These are phyloP conservation scores for Parietaria judaica DNA, from an alignment of 306 rosid species.

Conservation along the genomic window DNA sequence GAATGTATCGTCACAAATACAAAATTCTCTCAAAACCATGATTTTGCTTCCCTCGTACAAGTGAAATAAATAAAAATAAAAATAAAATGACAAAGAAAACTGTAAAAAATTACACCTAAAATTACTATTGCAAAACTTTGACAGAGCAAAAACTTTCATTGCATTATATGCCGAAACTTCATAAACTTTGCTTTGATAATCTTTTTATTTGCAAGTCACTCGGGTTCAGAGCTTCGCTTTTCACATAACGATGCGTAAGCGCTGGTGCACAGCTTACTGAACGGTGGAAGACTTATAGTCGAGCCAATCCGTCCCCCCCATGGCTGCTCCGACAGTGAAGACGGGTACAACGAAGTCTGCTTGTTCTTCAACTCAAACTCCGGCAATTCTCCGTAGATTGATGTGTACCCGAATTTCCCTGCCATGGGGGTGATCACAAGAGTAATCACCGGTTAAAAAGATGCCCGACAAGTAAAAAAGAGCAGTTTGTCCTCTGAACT, in stretches of 20 bases:
- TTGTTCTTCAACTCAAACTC: slow-evolving; percentile 41
- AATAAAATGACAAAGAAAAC: too few relatives aligned
- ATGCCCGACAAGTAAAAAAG: too few relatives aligned
- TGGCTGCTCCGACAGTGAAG: slow-evolving; percentile 62
- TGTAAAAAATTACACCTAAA: neutral
- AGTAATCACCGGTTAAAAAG: neutral
- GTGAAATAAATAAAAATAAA: neutral
- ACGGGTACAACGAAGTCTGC: slow-evolving; percentile 24
- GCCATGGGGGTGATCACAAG: slow-evolving; percentile 18
- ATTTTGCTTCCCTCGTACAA: neutral
- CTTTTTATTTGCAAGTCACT: slow-evolving; percentile 24
- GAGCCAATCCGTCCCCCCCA: slow-evolving; percentile 86
- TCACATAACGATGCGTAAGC: slow-evolving; percentile 66
- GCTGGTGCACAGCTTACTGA: slow-evolving; percentile 66
- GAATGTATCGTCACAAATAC: neutral
- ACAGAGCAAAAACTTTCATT: too few relatives aligned
- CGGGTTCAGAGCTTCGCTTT: slow-evolving; percentile 37
- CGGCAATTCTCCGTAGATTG: slow-evolving; percentile 72
- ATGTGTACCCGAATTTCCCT: slow-evolving; percentile 62
- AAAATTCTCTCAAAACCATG: slow-evolving; percentile 7
- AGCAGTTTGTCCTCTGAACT: neutral
- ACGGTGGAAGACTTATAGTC: slow-evolving; percentile 73
- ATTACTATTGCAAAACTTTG: neutral
- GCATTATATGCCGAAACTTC: too few relatives aligned
- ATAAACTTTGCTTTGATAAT: too few relatives aligned